Evolutionary conservation across 2,329 filamentous ascomycete species (phyloP), one percentile per base, ranked within the genome.

Genomic region (Beauveria rudraprayagi): DNA sequence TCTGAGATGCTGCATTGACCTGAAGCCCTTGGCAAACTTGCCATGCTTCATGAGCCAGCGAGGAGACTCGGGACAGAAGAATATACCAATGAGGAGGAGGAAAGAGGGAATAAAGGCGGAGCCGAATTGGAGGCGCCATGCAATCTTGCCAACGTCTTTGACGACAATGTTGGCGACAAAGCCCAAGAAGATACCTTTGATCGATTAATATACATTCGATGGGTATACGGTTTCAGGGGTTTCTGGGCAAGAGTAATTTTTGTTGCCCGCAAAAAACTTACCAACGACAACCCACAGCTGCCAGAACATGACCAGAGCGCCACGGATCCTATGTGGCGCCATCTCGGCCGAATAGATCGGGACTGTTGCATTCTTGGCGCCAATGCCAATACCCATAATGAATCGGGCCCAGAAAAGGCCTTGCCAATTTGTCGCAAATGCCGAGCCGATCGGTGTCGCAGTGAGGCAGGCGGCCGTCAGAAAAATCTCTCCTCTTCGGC

Each of bases 301-400:
- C 89, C 89, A 93, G 65, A 86, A 87, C 89, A 93, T 92, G 65
- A 92, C 89, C 3, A 93, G 77, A 11, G 86, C 88, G 64, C 88
- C 87, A 65, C 88, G 82, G 56, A 90, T 84, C 1, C 77, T 69
- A 1, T 87, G 83, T 0, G 88, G 88, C 0, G 85, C 81, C 63
- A 83, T 88, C 69, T 91, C 89, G 1, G 89, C 88, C 0, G 87
- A 86, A 67, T 89, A 92, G 46, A 92, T 85, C 0, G 89, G 89
- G 0, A 87, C 83, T 0, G 79, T 83, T 1, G 80, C 80, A 22
- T 83, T 81, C 70, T 89, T 88, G 37, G 83, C 79, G 5, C 86
- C 86, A 65, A 89, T 87, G 0, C 84, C 86, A 34, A 91, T 82
- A 0, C 88, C 88, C 66, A 90, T 79, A 22, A 85, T 74, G 65